Conservation (phyloP, 305 asterid genomes). For the Rubia peregrina region DNA sequence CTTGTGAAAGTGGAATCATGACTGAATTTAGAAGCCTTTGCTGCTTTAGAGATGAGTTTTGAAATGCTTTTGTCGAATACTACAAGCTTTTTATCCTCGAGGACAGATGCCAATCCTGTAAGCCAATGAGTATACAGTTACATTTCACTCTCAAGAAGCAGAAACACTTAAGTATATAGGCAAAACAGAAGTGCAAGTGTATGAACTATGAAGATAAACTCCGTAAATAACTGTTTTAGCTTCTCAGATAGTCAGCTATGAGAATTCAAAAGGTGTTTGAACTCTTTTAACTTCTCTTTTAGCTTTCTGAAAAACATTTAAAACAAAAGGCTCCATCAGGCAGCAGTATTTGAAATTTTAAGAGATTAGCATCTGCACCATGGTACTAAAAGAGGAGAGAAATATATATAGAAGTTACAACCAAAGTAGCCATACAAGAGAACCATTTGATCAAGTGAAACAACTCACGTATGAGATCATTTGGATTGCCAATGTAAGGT, state of each 20-base stretch:
- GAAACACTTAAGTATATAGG: background rate
- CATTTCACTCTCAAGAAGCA: background rate
- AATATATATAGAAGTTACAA: background rate
- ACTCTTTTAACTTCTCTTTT: background rate
- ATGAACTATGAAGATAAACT: background rate
- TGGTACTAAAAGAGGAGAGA: background rate
- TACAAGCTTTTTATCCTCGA: slow-evolving; percentile 41
- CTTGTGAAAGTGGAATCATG: slow-evolving; percentile 23
- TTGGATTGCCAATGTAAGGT: slow-evolving; percentile 38
- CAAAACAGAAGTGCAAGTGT: background rate
- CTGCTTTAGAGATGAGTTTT: slow-evolving; percentile 34
- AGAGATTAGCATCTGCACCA: background rate
- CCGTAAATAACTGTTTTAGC: background rate
- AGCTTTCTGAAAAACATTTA: background rate
- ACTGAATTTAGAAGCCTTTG: slow-evolving; percentile 19
- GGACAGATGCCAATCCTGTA: slow-evolving; percentile 51
- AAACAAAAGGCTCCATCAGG: too few relatives aligned
- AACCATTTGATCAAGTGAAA: slow-evolving; percentile 6
- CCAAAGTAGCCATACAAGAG: slow-evolving; percentile 10
- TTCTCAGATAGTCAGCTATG: background rate
- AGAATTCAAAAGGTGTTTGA: background rate
- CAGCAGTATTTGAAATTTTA: background rate
- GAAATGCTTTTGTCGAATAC: slow-evolving; percentile 34
- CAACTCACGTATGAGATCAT: slow-evolving; percentile 59
- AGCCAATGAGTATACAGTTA: slow-evolving; percentile 15